Evolutionary conservation across 768 basidiomycete species (phyloP).

Genomic region (Kwoniella europaea): DNA sequence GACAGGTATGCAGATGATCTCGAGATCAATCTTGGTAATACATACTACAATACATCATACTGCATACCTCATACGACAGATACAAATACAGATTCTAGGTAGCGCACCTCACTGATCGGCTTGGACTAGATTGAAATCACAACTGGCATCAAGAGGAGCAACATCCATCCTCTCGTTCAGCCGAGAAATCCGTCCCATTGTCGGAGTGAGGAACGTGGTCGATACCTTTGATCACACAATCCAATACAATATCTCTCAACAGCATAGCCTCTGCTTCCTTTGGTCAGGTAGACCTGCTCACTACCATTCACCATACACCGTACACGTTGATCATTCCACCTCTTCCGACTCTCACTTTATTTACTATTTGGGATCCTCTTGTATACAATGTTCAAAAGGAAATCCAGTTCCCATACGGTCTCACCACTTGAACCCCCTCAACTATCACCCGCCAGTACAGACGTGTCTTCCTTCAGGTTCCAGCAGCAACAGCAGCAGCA

Average conservation of each 20-base stretch:
- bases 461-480: conserved; percentile 5
- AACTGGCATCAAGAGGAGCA: neutral
- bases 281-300: too few relatives aligned
- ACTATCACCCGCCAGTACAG: conserved; percentile 19
- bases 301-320: neutral
- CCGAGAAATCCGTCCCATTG: neutral
- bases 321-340: neutral
- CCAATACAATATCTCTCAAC: neutral
- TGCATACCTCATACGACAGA: too few relatives aligned
- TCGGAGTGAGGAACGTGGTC: neutral
- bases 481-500: conserved; percentile 21
- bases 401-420: conserved; percentile 21
- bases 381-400: conserved; percentile 41
- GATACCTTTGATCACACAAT: neutral
- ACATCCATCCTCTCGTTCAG: neutral
- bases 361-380: neutral
- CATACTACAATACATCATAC: neutral
- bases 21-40: neutral
- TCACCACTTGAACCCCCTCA: conserved; percentile 38
- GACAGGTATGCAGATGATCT: neutral
- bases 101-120: neutral
- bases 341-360: neutral
- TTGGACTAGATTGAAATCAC: neutral
- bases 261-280: neutral
- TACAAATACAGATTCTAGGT: too few relatives aligned